Evolutionary conservation across 768 basidiomycete species (phyloP).

Genomic region (Leccinum longicurvipes): DNA sequence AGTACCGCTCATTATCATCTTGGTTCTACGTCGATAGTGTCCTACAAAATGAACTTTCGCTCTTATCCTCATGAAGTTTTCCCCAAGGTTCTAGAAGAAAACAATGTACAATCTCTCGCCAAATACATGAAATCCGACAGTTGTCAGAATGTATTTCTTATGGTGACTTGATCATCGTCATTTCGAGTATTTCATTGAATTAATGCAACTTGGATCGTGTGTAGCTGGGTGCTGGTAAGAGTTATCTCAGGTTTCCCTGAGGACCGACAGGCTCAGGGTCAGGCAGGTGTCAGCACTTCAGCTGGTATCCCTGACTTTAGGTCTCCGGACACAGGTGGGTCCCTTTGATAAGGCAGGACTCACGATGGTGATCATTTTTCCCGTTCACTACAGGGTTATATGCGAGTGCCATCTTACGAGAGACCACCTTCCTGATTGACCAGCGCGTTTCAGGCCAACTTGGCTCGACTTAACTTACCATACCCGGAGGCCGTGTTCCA

Average conservation of each 20-base stretch:
- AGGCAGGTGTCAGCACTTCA: conserved; percentile 66
- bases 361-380: neutral
- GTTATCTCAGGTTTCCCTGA: neutral
- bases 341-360: neutral
- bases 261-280: conserved; percentile 1
- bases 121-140: conserved; percentile 65
- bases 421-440: neutral
- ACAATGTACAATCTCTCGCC: conserved; percentile 47
- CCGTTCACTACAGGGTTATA: conserved; percentile 21
- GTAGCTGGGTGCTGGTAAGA: conserved; percentile 67
- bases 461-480: conserved; percentile 75
- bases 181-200: conserved; percentile 1
- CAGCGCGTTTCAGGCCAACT: conserved; percentile 54
- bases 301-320: conserved; percentile 91
- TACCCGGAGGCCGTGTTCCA: conserved; percentile 96
- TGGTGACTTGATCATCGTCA: conserved; percentile 44
- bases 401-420: conserved; percentile 17
- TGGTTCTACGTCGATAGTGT: neutral
- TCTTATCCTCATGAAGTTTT: conserved; percentile 1
- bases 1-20: neutral
- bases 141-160: conserved; percentile 68
- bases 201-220: neutral
- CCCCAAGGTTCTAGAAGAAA: conserved; percentile 28
- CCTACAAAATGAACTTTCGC: conserved; percentile 9
- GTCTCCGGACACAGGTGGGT: conserved; percentile 75